Base-by-base conservation (phyloP, 2,329 filamentous ascomycete genomes). In the Bipolaris victoriae region DNA sequence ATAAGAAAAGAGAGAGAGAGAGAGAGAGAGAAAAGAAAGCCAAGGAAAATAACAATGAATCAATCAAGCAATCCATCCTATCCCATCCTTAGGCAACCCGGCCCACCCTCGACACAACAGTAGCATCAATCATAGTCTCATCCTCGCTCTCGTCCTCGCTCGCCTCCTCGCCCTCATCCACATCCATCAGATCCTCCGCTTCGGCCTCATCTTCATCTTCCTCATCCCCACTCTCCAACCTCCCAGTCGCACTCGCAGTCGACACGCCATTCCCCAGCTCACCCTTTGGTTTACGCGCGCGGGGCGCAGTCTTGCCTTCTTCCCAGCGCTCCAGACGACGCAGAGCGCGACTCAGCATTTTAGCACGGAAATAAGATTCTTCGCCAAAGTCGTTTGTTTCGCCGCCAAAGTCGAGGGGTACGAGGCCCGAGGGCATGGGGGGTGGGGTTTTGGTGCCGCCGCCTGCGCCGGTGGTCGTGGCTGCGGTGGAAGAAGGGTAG, bases 301-400 rank as follows among this genome's bases (percentile, higher is more conserved):
- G 77, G 6, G 55, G 56, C 2, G 66, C 66, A 0, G 68, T 18
- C 20, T 46, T 51, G n/a, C 73, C 69, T 10, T 79, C 78, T 46
- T 86, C 83, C 91, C 91, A 94, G 31, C 90, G 83, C 50, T 84
- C 79, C n/a, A 94, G 78, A 39, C 91, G 83, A 26, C 91, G 83
- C 18, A 82, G 79, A 1, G 83, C 82, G 15, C 89, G 83, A 51
- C 88, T 81, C 16, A 94, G 77, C 7, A 90, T 84, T 10, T 89
- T 86, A 3, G 86, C 84, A 56, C 90, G 88, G 1, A 85, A 82
- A 52, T 83, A 83, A 5, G 86, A 82, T 73, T 94, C 90, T 73
- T 94, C 91, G 41, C 91, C 91, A 64, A 87, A 90, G 76, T 94
- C 90, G 60, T 91, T 88, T 0, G 82, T 76, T 71, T 93, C 90